Percentiles rank a stretch among this genome's conserved stretches.
phyloP scores from a whole-genome alignment of 371 early-diverging fungal species.

The Globomyces sp. region DNA sequence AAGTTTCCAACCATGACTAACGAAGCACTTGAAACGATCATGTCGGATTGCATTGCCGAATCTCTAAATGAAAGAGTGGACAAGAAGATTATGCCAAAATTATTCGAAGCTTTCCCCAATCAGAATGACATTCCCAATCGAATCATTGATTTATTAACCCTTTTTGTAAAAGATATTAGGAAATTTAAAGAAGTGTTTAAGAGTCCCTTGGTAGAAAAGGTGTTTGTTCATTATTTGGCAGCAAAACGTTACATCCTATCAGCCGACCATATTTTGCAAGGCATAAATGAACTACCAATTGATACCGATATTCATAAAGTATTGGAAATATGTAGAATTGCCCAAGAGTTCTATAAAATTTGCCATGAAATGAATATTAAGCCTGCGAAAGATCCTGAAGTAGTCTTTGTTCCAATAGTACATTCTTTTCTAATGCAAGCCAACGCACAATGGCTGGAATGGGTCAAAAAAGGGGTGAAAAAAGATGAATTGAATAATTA shows the following conservation, averaged over 20 bases:
- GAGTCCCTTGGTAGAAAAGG: constrained; percentile 23
- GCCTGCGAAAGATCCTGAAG: constrained; percentile 24
- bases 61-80: no score
- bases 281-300: neutral
- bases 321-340: constrained; percentile 35
- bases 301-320: constrained; percentile 29
- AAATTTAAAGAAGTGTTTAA: constrained; percentile 30
- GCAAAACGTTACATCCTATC: neutral
- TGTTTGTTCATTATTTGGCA: constrained; percentile 1
- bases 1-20: no score
- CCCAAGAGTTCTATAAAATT: constrained; percentile 30
- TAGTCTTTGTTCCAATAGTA: constrained; percentile 41
- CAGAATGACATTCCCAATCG: constrained; percentile 16
- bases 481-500: no score
- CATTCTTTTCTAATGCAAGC: constrained; percentile 31
- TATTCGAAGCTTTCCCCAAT: no score
- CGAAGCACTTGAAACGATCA: no score
- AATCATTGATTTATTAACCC: constrained; percentile 21
- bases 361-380: constrained; percentile 28
- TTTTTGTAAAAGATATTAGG: constrained; percentile 29
- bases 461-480: constrained; percentile 27
- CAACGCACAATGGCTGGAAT: constrained; percentile 37
- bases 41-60: no score
- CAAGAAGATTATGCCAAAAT: no score
- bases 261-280: neutral